These are phyloP conservation scores for Dendrocalamus latiflorus DNA, from an alignment of 202 grass and related monocot species.

Conservation along the genomic window DNA sequence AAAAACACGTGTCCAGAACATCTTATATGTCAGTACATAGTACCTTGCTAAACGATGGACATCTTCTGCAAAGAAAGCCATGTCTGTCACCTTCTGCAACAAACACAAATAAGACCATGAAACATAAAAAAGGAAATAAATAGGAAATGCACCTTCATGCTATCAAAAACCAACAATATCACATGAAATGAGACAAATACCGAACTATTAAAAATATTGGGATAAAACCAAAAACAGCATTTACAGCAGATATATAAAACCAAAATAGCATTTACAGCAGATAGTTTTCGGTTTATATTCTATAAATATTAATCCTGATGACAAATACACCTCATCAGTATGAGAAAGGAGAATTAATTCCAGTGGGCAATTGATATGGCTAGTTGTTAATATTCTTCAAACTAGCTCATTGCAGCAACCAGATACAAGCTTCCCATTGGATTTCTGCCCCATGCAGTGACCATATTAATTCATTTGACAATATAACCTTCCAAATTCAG, in stretches of 20 bases:
- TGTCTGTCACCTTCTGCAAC: conserved; percentile 86
- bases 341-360: too few relatives aligned
- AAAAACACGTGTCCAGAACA: background rate
- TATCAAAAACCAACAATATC: conserved; percentile 2
- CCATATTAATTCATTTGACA: too few relatives aligned
- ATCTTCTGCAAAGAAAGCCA: conserved; percentile 96
- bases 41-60: conserved; percentile 92
- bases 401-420: too few relatives aligned
- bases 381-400: too few relatives aligned
- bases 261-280: too few relatives aligned
- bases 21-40: conserved; percentile 8
- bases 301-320: too few relatives aligned
- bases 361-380: too few relatives aligned
- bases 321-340: too few relatives aligned
- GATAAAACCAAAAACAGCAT: background rate
- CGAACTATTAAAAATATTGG: background rate
- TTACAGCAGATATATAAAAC: background rate
- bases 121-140: conserved; percentile 27
- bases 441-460: background rate
- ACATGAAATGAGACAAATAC: background rate
- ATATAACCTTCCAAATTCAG: too few relatives aligned
- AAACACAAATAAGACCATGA: conserved; percentile 24
- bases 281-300: background rate
- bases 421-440: too few relatives aligned
- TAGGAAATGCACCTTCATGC: too few relatives aligned